phyloP scores from a whole-genome alignment of 2,329 filamentous ascomycete genomes.

The Aspergillaceae sp. region DNA sequence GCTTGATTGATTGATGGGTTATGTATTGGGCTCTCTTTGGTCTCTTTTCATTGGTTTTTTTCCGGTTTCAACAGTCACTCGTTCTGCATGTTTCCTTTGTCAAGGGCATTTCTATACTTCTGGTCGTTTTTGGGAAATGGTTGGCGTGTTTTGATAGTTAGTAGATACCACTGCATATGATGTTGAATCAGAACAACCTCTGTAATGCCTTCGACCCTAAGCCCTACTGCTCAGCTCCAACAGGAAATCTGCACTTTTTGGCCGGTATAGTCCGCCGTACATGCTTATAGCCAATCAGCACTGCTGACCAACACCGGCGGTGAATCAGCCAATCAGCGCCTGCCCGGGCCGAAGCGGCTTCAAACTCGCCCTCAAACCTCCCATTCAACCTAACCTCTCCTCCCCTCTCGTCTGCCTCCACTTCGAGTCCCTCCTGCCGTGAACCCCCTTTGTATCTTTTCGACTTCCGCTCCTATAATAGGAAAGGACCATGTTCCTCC shows the following conservation, averaged over 20 bases:
- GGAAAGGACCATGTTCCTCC: constrained; percentile 38
- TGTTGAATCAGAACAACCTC: neutral
- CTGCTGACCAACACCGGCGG: constrained; percentile 17
- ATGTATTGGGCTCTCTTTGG: neutral
- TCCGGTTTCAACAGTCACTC: too few species aligned
- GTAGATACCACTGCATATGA: neutral
- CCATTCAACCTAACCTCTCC: constrained; percentile 20
- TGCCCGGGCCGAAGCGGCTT: constrained; percentile 33
- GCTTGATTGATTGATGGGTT: neutral
- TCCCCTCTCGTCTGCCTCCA: constrained; percentile 8
- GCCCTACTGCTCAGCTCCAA: constrained; percentile 10
- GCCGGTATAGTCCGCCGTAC: constrained; percentile 8
- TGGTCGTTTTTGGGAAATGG: neutral
- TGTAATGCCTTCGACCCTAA: constrained; percentile 9
- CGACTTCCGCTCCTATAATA: constrained; percentile 1
- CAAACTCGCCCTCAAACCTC: constrained; percentile 31
- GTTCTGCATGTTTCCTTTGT: neutral
- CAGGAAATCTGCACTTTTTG: constrained; percentile 9
- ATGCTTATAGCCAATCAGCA: constrained; percentile 17
- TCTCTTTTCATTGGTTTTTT: neutral
- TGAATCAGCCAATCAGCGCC: constrained; percentile 7
- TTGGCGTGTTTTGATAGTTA: neutral
- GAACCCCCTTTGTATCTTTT: constrained; percentile 2
- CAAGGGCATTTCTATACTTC: neutral
- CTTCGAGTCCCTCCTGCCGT: constrained; percentile 4